Conservation (phyloP, 345 rosid genomes). For the Lagerstroemia speciosa region DNA sequence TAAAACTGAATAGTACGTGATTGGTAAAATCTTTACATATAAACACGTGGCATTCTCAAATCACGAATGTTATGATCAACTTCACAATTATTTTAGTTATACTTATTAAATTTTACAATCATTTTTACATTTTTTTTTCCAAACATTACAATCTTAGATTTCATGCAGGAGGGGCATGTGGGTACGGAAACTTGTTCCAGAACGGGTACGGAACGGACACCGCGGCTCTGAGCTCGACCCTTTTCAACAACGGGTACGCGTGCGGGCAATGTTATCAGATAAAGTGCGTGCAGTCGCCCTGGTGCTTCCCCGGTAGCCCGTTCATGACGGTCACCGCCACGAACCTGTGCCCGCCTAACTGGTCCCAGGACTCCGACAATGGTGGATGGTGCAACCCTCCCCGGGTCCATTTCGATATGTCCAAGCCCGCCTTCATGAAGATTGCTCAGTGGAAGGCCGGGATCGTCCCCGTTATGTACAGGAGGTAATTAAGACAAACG, state of each 20-base stretch:
- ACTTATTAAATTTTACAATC: too few species aligned
- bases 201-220: constrained; percentile 65
- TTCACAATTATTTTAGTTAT: too few species aligned
- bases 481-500: constrained; percentile 38
- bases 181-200: constrained; percentile 55
- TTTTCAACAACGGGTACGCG: constrained; percentile 65
- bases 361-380: constrained; percentile 43
- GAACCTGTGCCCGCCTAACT: constrained; percentile 86
- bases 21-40: too few species aligned
- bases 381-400: constrained; percentile 99
- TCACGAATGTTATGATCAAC: too few species aligned
- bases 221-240: constrained; percentile 54
- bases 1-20: too few species aligned
- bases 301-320: constrained; percentile 28
- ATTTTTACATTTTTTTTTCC: too few species aligned
- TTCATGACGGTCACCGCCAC: constrained; percentile 66
- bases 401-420: constrained; percentile 66
- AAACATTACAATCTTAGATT: too few species aligned
- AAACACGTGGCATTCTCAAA: too few species aligned
- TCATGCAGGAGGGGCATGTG: constrained; percentile 76
- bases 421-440: constrained; percentile 85
- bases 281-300: constrained; percentile 43
- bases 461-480: constrained; percentile 66
- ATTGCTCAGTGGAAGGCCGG: constrained; percentile 81
- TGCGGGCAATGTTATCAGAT: constrained; percentile 81